A percentile compares a stretch with the other conserved stretches of the same genome.
Conservation (phyloP, 1,284 basidiomycete species). For the Malassezia caprae region DNA sequence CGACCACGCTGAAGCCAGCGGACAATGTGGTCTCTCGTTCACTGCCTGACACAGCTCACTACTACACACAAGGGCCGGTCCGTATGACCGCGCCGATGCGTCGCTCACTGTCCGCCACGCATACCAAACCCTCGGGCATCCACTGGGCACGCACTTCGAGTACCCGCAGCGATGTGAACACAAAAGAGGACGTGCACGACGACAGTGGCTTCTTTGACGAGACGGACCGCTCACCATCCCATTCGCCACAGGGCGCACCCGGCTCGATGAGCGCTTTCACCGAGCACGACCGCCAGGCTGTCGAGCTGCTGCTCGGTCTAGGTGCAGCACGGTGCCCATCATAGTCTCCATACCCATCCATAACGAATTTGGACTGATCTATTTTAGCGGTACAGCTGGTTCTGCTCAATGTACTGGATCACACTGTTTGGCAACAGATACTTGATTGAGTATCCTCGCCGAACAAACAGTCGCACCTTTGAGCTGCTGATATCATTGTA, state of each 20-base stretch:
- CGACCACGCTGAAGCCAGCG: not conserved
- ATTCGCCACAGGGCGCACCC: not conserved
- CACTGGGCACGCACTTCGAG: slow-evolving; percentile 14
- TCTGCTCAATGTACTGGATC: slow-evolving; percentile 83
- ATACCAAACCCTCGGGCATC: not conserved
- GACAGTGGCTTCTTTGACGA: slow-evolving; percentile 34
- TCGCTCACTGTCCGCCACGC: not conserved
- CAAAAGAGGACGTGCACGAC: slow-evolving; percentile 18
- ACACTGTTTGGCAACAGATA: slow-evolving; percentile 85
- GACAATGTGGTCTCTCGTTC: not conserved
- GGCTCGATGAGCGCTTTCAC: not conserved
- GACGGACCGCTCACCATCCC: not conserved
- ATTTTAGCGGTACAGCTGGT: slow-evolving; percentile 51
- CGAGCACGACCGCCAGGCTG: slow-evolving; percentile 28
- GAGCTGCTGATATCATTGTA: slow-evolving; percentile 86
- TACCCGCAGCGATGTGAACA: slow-evolving; percentile 7
- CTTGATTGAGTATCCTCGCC: slow-evolving; percentile 81
- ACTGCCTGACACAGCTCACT: not conserved
- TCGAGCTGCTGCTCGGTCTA: slow-evolving; percentile 31
- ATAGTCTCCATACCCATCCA: slow-evolving; percentile 1
- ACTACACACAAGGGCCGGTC: not conserved
- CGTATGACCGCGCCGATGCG: not conserved
- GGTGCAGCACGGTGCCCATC: slow-evolving; percentile 10
- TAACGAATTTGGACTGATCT: not conserved
- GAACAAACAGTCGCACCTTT: slow-evolving; percentile 62